These are phyloP conservation scores for Begonia loranthoides DNA, from an alignment of 306 rosid genomes.

Conservation along the genomic window DNA sequence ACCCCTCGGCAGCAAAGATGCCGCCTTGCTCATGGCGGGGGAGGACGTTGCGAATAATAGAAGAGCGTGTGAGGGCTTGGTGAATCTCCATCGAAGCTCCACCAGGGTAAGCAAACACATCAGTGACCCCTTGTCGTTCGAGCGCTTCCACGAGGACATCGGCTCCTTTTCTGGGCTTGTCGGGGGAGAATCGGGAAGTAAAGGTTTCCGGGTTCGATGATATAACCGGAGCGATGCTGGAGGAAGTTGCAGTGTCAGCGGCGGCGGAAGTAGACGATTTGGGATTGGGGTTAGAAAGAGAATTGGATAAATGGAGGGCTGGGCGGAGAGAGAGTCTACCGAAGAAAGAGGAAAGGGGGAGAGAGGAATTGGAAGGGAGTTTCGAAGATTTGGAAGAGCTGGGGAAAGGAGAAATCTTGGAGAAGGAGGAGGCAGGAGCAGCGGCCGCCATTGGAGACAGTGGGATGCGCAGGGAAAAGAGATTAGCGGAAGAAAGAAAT, in stretches of 20 bases:
- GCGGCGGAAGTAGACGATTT: slow-evolving; percentile 10
- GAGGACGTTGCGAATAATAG: slow-evolving; percentile 50
- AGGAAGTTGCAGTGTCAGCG: background rate
- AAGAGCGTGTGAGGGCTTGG: slow-evolving; percentile 87
- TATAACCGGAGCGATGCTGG: background rate
- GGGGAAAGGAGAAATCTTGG: slow-evolving; percentile 12
- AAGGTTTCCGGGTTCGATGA: slow-evolving; percentile 4
- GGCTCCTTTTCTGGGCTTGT: slow-evolving; percentile 64
- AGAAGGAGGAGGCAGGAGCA: slow-evolving; percentile 12
- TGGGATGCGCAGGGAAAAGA: slow-evolving; percentile 1
- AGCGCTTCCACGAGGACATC: slow-evolving; percentile 90
- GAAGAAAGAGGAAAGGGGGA: slow-evolving; percentile 15
- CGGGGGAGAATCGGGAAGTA: slow-evolving; percentile 33
- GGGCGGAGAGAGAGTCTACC: slow-evolving; percentile 10
- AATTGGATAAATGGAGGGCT: slow-evolving; percentile 13
- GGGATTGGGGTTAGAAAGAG: slow-evolving; percentile 16
- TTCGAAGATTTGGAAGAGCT: background rate
- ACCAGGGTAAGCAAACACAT: slow-evolving; percentile 89
- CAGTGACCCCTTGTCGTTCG: slow-evolving; percentile 61
- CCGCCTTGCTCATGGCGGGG: slow-evolving; percentile 97
- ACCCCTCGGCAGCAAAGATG: slow-evolving; percentile 79
- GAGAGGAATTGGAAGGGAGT: slow-evolving; percentile 4
- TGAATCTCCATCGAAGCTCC: slow-evolving; percentile 97
- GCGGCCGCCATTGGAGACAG: slow-evolving; percentile 30
- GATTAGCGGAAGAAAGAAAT: background rate